Base-by-base conservation (phyloP, 1,284 basidiomycete genomes). In the Mycosarcoma mackinlayi region DNA sequence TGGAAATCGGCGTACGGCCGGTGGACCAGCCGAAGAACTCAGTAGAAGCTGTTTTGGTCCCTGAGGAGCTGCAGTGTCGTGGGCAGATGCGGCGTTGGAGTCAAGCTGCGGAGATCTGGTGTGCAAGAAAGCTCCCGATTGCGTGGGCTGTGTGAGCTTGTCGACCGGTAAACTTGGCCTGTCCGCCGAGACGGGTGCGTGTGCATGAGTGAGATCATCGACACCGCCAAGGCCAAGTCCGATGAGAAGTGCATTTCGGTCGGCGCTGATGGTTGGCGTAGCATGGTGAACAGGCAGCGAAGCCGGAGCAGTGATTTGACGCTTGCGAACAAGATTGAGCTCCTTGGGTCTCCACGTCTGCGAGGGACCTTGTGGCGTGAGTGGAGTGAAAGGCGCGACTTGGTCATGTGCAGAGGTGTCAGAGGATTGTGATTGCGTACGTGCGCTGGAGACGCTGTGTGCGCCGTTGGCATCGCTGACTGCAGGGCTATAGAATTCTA, bases 291-390 rank as follows among this genome's bases (percentile, higher is more conserved):
- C 6, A 24, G 61, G 67, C 25, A 55, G 27, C 8, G 51, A 46
- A 13, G 25, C 35, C 1, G 57, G 23, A 18, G 34, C 37, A 18
- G 45, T 25, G 14, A n/a, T 38, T 24, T 68, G 56, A 14, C 59
- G 55, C 28, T 55, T 57, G 18, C 69, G 64, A 10, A 69, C 37
- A 3, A 75, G 61, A 19, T 61, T 75, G 44, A 75, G 66, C 27
- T 75, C 57, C 57, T 59, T 72, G 19, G 73, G 73, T 33, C 63
- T 58, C 73, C 73, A 75, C 11, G 45, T n/a, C 5, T 57, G 51
- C 23, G 54, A 21, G 10, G 50, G 47, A 13, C 52, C 60, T 25
- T 52, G 50, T 13, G 73, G 69, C 0, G 65, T 75, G 19, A 64
- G 24, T 6, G 73, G 73, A 13, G 73, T 75, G 27, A 60, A 47